Evolutionary conservation across 2,329 filamentous ascomycete genomes (phyloP), one percentile per base, ranked within the genome.

Genomic region (Rasamsonia emersonii): DNA sequence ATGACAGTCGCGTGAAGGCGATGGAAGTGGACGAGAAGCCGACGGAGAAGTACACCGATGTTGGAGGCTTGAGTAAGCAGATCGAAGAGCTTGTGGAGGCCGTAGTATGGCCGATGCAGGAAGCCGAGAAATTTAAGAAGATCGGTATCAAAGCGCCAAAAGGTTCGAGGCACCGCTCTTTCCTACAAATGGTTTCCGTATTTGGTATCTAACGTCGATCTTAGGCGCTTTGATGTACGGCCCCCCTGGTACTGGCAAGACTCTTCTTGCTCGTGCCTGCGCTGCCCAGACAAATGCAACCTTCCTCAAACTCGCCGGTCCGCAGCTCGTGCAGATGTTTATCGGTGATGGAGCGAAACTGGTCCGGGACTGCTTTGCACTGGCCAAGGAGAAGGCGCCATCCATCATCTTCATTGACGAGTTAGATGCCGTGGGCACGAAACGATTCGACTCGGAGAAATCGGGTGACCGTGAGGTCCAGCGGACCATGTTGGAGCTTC

Each of bases 1-100:
- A 98, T 56, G 91, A 98, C 58, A 96, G 89, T 65, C 79, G 91
- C 61, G 91, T 98, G 45, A 98, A 98, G 70, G 93, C 93, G 20
- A 98, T 98, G 91, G 93, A 98, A 68, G 91, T 98, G 5, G 91
- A 98, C 53, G 93, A 98, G 73, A 98, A 98, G 72, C 93, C 91
- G 7, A 96, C 88, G 23, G 91, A 98, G 65, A 94, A 96, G 66
- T 98, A 98, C 67, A 91, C 81, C 33, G 91, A 98, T 66, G 93
- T 98, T 9, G 91, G 91, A 65, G 91, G 91, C 31, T 64, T 98
- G 50, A 88, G 95, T 65, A 98, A 98, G 68, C 91, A 98, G 70
- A 98, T 98, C 54, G 89, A 95, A 61, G 93, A 98, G 66, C 74
- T 98, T 33, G 88, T 98, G 6, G 91, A 98, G 67, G 91, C 91